Percentiles rank a stretch among this genome's conserved stretches.
phyloP scores from a whole-genome alignment of 75 land plant genomes.

The Pinus albicaulis region DNA sequence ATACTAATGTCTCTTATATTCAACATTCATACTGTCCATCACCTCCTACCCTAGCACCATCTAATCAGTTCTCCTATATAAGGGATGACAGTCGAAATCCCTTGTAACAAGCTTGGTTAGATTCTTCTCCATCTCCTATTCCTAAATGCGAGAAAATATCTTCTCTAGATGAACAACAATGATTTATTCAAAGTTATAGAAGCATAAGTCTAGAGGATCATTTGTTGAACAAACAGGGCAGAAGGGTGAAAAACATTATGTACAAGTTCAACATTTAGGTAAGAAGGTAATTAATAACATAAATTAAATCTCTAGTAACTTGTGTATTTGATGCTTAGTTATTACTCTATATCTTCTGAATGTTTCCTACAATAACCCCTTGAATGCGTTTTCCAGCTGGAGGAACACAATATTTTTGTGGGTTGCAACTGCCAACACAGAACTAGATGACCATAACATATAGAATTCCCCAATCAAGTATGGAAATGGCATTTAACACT shows the following conservation, averaged over 20 bases:
- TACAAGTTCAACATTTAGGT: constrained; percentile 18
- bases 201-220: not conserved
- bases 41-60: constrained; percentile 19
- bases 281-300: constrained; percentile 19
- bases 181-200: constrained; percentile 24
- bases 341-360: not conserved
- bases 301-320: not conserved
- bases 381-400: constrained; percentile 8
- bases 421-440: constrained; percentile 1
- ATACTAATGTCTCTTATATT: constrained; percentile 16
- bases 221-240: constrained; percentile 22
- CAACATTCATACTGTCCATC: constrained; percentile 32
- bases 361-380: not conserved
- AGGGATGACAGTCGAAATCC: constrained; percentile 12
- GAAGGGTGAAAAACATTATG: constrained; percentile 24
- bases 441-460: not conserved
- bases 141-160: constrained; percentile 28
- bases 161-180: constrained; percentile 49
- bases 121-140: constrained; percentile 15
- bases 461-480: not conserved
- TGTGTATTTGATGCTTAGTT: not conserved
- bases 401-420: constrained; percentile 1
- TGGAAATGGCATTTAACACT: constrained; percentile 3
- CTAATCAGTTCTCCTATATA: constrained; percentile 29
- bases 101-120: constrained; percentile 14